These are phyloP conservation scores for Penicillium fuscoglaucum DNA, from an alignment of 2,329 filamentous ascomycete genomes.

Conservation along the genomic window DNA sequence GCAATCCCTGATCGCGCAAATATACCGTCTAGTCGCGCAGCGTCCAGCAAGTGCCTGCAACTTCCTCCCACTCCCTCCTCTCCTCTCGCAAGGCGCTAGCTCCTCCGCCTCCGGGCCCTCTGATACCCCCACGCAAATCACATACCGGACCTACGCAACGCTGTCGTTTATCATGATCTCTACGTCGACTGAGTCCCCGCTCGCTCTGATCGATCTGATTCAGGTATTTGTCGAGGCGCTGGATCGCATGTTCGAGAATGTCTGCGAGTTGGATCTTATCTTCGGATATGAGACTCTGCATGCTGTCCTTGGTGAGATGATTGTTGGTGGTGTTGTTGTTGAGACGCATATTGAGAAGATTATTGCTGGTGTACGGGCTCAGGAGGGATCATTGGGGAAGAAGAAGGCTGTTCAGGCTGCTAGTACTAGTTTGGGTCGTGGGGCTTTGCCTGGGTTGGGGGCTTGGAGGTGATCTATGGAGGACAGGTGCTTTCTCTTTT, in stretches of 20 bases:
- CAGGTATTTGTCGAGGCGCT: slow-evolving; percentile 97
- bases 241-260: slow-evolving; percentile 94
- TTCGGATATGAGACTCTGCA: slow-evolving; percentile 99
- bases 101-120: slow-evolving; percentile 61
- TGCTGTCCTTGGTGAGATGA: slow-evolving; percentile 87
- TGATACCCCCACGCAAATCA: slow-evolving; percentile 91
- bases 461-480: slow-evolving; percentile 38
- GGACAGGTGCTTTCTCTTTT: not conserved
- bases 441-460: slow-evolving; percentile 41
- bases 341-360: slow-evolving; percentile 89
- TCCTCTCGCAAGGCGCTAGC: slow-evolving; percentile 56
- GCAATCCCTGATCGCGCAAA: slow-evolving; percentile 93
- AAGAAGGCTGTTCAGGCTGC: slow-evolving; percentile 46
- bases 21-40: slow-evolving; percentile 92
- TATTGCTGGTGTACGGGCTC: slow-evolving; percentile 72
- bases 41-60: slow-evolving; percentile 92
- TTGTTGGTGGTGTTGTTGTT: slow-evolving; percentile 90
- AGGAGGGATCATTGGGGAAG: slow-evolving; percentile 47
- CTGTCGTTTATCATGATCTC: slow-evolving; percentile 98
- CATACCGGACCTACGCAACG: slow-evolving; percentile 96
- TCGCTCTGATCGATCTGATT: slow-evolving; percentile 93
- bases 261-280: slow-evolving; percentile 96
- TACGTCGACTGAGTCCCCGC: slow-evolving; percentile 91
- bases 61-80: slow-evolving; percentile 78
- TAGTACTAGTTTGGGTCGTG: slow-evolving; percentile 40